A percentile compares a stretch with the other conserved stretches of the same genome.
These are phyloP conservation scores for Fonsecaea erecta DNA, from an alignment of 2,329 filamentous ascomycete species.

Conservation along the genomic window DNA sequence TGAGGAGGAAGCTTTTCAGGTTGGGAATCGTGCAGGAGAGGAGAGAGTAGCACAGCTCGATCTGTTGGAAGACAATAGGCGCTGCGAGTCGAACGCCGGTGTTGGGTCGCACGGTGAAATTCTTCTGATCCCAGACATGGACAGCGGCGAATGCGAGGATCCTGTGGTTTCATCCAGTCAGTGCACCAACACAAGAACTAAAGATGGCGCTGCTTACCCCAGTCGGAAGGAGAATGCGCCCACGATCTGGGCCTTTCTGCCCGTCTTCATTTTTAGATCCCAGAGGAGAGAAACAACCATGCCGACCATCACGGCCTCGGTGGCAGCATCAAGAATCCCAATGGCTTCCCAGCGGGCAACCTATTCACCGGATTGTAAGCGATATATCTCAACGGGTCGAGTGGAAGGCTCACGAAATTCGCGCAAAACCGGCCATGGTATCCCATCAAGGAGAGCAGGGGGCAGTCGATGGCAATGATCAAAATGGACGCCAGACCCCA, in stretches of 20 bases:
- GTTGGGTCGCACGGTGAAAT: neutral
- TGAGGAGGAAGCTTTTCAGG: neutral
- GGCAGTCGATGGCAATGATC: neutral
- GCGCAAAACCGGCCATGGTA: neutral
- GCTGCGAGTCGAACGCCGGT: neutral
- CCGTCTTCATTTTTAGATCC: neutral
- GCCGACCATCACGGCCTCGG: neutral
- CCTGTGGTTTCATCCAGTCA: neutral
- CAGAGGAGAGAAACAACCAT: neutral
- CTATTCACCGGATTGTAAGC: neutral
- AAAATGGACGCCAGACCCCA: neutral
- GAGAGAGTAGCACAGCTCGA: neutral
- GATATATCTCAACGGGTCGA: neutral
- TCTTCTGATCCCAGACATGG: neutral
- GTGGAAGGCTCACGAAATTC: neutral
- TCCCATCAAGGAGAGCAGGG: neutral
- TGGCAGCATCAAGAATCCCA: neutral
- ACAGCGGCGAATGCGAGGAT: neutral
- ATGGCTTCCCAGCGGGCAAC: neutral
- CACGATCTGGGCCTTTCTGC: neutral
- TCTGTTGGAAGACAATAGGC: neutral
- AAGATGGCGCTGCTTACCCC: neutral
- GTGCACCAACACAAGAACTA: neutral
- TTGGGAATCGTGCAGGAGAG: neutral
- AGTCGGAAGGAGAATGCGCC: neutral